Conservation (phyloP, 768 basidiomycete species). For the Lactarius psammicola region DNA sequence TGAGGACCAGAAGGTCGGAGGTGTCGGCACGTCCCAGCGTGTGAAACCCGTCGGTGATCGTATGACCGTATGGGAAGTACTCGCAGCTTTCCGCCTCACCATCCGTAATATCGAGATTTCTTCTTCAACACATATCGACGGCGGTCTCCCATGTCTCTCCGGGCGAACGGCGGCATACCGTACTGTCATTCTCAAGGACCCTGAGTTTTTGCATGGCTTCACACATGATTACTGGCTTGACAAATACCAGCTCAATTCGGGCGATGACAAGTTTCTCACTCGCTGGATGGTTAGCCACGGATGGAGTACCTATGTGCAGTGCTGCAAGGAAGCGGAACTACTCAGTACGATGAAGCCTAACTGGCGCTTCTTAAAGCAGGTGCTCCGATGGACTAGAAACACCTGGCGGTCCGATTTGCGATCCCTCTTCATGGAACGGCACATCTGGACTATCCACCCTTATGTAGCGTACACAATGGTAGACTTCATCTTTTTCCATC, state of each 20-base stretch:
- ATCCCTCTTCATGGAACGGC: conserved; percentile 82
- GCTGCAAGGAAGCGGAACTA: conserved; percentile 81
- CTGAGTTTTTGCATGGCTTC: conserved; percentile 89
- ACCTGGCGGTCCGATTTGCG: conserved; percentile 91
- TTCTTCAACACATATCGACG: conserved; percentile 88
- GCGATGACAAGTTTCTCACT: conserved; percentile 93
- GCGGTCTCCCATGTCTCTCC: conserved; percentile 87
- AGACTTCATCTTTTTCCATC: conserved; percentile 10
- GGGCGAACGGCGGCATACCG: conserved; percentile 93
- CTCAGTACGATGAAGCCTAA: conserved; percentile 95
- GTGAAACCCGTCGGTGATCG: conserved; percentile 73
- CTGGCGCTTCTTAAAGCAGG: conserved; percentile 94
- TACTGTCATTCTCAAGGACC: conserved; percentile 92
- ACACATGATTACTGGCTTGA: conserved; percentile 93
- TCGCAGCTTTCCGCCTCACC: conserved; percentile 88
- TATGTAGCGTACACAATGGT: conserved; percentile 88
- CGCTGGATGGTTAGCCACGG: conserved; percentile 96
- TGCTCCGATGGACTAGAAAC: conserved; percentile 89
- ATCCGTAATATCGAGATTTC: conserved; percentile 95
- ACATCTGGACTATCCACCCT: conserved; percentile 87
- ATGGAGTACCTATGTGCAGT: conserved; percentile 93
- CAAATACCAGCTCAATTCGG: conserved; percentile 92
- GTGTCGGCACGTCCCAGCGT: conserved; percentile 87
- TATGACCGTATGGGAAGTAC: conserved; percentile 95
- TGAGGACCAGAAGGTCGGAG: conserved; percentile 91